phyloP scores from a whole-genome alignment of 129 eudicot genomes.

The Oenanthe sinensis region DNA sequence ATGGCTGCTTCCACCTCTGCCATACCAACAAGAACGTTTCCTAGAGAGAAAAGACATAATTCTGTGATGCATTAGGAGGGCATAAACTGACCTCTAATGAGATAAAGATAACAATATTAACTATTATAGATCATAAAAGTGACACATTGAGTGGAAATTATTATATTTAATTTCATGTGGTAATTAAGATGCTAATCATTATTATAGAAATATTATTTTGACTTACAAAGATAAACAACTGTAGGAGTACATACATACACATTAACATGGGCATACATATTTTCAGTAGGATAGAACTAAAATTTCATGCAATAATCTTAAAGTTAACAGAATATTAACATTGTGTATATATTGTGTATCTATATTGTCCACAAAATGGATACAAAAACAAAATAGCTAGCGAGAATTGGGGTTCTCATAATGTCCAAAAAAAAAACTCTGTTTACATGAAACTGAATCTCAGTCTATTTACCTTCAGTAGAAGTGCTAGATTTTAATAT shows the following conservation, averaged over 20 bases:
- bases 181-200: not conserved
- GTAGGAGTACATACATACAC: not conserved
- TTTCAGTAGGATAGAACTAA: not conserved
- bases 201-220: not conserved
- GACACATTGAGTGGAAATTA: not conserved
- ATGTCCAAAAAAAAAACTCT: not conserved
- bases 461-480: conserved; percentile 34
- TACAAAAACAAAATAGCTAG: not conserved
- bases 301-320: not conserved
- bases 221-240: not conserved
- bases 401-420: not conserved
- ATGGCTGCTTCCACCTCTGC: conserved; percentile 91
- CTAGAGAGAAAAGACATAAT: conserved; percentile 30
- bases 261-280: not conserved
- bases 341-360: not conserved
- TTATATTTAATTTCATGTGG: not conserved
- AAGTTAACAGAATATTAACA: not conserved
- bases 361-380: not conserved
- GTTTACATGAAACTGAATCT: not conserved
- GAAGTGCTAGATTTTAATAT: conserved; percentile 25
- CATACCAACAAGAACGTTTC: conserved; percentile 71
- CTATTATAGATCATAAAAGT: not conserved
- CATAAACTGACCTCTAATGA: not conserved
- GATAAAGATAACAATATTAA: not conserved
- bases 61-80: not conserved